Conservation (phyloP, 2,329 filamentous ascomycete species). For the Zymoseptoria ardabiliae region DNA sequence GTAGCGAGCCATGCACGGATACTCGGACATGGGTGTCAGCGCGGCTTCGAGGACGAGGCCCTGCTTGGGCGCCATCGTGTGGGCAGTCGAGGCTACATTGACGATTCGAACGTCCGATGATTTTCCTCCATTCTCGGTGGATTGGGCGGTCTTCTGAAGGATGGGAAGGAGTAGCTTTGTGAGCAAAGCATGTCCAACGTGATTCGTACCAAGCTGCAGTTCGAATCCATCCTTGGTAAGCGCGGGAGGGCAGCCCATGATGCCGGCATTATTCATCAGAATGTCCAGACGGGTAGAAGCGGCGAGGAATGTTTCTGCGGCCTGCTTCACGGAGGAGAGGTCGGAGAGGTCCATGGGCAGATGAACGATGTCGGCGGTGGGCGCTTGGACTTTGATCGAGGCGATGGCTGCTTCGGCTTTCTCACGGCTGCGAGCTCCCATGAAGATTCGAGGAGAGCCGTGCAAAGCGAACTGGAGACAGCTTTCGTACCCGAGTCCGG, state of each 20-base stretch:
- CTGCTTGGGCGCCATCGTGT: slow-evolving; percentile 7
- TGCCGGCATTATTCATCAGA: slow-evolving; percentile 27
- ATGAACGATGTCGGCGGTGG: slow-evolving; percentile 33
- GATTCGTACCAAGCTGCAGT: slow-evolving; percentile 28
- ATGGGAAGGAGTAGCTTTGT: slow-evolving; percentile 21
- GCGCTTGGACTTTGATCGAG: slow-evolving; percentile 29
- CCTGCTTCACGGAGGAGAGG: slow-evolving; percentile 32
- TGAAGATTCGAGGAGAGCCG: slow-evolving; percentile 45
- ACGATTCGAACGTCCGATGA: slow-evolving; percentile 21
- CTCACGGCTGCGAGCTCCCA: slow-evolving; percentile 41
- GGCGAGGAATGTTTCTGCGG: slow-evolving; percentile 8
- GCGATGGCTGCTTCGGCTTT: slow-evolving; percentile 39
- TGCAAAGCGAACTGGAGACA: slow-evolving; percentile 43
- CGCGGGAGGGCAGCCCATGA: slow-evolving; percentile 15
- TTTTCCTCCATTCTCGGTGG: slow-evolving; percentile 7
- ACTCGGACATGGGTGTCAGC: slow-evolving; percentile 14
- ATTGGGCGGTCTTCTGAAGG: slow-evolving; percentile 15
- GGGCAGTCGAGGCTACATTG: slow-evolving; percentile 20
- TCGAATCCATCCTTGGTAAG: slow-evolving; percentile 26
- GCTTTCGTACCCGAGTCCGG: slow-evolving; percentile 31
- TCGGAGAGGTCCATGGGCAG: slow-evolving; percentile 22
- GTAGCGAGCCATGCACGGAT: slow-evolving; percentile 30
- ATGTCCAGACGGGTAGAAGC: slow-evolving; percentile 23
- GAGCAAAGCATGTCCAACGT: slow-evolving; percentile 27
- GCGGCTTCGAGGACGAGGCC: slow-evolving; percentile 22